Evolutionary conservation across 169 alveolate genomes (phyloP), one percentile per base, ranked within the genome.

Genomic region (Plasmodium malariae): DNA sequence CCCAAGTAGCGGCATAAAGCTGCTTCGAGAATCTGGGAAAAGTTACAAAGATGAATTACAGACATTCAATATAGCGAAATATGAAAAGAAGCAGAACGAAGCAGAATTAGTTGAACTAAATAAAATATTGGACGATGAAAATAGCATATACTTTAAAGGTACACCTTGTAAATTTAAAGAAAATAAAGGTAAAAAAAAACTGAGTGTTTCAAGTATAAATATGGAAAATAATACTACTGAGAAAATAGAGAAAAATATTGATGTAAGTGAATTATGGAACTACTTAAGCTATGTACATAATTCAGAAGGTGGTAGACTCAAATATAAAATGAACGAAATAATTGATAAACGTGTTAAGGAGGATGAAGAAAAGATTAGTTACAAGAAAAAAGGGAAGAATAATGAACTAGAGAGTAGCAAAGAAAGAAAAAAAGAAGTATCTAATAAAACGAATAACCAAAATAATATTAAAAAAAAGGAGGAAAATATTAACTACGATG

Each of bases 101-200:
- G 55, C 26, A 30, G 89, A 78, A 9, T 45, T 65, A 28, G 30
- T 78, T 68, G 59, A 78, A 55, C 45, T 73, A 12, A 11, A 21
- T 54, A 73, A 73, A 63, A 78, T 19, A 24, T 5, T 36, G 28
- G 55, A 45, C 48, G 78, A 55, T 28, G 69, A 19, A 26, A 9
- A 48, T 30, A 43, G 37, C 48, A 51, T 19, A 32, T 45, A 78
- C 48, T 65, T 45, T 78, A 78, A 63, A 45, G 76, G 67, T 1
- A 63, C 51, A 17, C 76, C 78, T 34, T 78, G 89, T 45, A 78
- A 62, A 78, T 78, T 78, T 78, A 78, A 78, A 37, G 28, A 65
- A 30, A 78, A 78, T 43, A 55, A 19, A 62, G 55, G 89, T 14
- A 78, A 78, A 63, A 78, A 78, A 49, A 78, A 65, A 45, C 60